phyloP scores from a whole-genome alignment of 805 yeast species.

The Debaryomyces tyrocola region DNA sequence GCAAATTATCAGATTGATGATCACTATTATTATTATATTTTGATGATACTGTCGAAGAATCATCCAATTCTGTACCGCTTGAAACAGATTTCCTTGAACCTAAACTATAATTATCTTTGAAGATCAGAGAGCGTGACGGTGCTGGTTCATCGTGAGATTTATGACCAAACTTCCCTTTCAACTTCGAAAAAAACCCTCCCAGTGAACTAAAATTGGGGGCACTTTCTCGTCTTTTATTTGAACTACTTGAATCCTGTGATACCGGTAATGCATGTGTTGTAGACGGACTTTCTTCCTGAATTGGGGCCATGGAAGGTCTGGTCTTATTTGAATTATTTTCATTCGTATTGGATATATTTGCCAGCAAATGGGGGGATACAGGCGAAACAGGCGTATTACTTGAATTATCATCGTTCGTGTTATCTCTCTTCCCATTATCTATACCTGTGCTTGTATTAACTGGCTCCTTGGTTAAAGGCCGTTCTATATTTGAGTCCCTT shows the following conservation, averaged over 20 bases:
- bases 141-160: constrained; percentile 7
- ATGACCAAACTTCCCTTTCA: constrained; percentile 32
- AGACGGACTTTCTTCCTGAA: constrained; percentile 18
- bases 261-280: not conserved
- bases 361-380: constrained; percentile 18
- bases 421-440: not conserved
- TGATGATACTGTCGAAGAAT: not conserved
- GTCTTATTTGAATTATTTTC: constrained; percentile 29
- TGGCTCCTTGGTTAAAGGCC: not conserved
- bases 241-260: not conserved
- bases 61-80: not conserved
- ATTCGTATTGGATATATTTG: constrained; percentile 33
- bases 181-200: constrained; percentile 34
- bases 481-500: constrained; percentile 29
- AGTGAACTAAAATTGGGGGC: constrained; percentile 16
- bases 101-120: constrained; percentile 17
- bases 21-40: not conserved
- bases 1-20: not conserved
- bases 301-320: constrained; percentile 31
- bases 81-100: not conserved
- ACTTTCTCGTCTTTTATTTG: constrained; percentile 16
- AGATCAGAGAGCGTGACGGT: constrained; percentile 7
- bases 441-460: not conserved
- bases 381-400: constrained; percentile 5
- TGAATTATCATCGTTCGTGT: not conserved